Percentiles rank a stretch among this genome's conserved stretches.
Conservation (phyloP, 257 asterid species). For the Solanum bulbocastanum region DNA sequence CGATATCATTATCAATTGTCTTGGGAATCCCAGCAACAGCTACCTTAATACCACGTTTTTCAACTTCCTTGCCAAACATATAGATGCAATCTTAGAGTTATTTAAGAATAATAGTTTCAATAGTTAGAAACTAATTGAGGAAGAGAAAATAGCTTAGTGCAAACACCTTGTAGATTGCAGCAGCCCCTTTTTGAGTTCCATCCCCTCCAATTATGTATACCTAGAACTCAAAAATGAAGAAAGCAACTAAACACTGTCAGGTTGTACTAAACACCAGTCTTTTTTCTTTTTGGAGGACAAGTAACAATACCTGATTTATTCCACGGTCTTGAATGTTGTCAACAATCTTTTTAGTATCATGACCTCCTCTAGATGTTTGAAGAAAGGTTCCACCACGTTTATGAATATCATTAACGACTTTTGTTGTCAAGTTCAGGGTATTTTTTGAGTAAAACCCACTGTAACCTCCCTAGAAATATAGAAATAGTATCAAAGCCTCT, state of each 20-base stretch:
- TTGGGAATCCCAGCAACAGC: conserved; percentile 96
- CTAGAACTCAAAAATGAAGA: conserved; percentile 29
- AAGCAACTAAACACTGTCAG: neutral
- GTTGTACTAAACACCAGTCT: neutral
- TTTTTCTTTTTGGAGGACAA: neutral
- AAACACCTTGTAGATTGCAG: conserved; percentile 75
- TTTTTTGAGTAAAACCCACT: conserved; percentile 89
- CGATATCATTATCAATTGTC: conserved; percentile 93
- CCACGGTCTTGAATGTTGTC: conserved; percentile 93
- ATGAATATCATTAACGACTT: conserved; percentile 74
- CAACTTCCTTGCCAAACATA: conserved; percentile 62
- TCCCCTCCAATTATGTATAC: conserved; percentile 98
- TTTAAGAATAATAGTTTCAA: neutral
- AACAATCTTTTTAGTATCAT: conserved; percentile 86
- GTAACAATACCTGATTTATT: conserved; percentile 64
- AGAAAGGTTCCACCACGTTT: conserved; percentile 94
- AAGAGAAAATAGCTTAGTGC: neutral
- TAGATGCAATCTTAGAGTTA: conserved; percentile 3
- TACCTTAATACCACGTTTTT: conserved; percentile 73
- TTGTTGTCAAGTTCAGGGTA: conserved; percentile 68
- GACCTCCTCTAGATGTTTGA: conserved; percentile 96
- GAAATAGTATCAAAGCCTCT: neutral
- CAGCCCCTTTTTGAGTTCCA: conserved; percentile 96
- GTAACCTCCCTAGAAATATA: conserved; percentile 75
- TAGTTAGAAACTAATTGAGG: neutral